Percentiles rank a stretch among this genome's conserved stretches.
These are phyloP conservation scores for Hypoxylon rubiginosum DNA, from an alignment of 2,329 filamentous ascomycete species.

Conservation along the genomic window DNA sequence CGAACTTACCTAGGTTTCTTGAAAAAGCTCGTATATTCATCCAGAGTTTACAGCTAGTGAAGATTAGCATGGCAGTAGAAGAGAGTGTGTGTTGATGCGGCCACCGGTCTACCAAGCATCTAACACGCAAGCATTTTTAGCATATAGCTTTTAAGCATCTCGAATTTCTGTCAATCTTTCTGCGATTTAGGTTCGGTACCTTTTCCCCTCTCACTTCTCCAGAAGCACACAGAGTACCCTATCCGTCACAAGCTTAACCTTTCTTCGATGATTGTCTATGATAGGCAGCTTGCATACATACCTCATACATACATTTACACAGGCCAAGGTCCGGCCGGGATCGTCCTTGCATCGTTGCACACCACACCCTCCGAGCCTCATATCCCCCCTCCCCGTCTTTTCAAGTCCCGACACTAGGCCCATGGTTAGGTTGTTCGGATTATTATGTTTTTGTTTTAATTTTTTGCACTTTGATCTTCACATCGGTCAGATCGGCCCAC, in stretches of 20 bases:
- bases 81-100: constrained; percentile 19
- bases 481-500: constrained; percentile 34
- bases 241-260: constrained; percentile 30
- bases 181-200: constrained; percentile 16
- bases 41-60: constrained; percentile 24
- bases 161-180: constrained; percentile 5
- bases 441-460: too few relatives aligned
- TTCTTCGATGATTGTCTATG: constrained; percentile 5
- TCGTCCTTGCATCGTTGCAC: constrained; percentile 24
- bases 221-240: constrained; percentile 21
- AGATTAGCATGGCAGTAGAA: not conserved
- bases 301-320: constrained; percentile 2
- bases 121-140: not conserved
- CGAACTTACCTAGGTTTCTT: constrained; percentile 26
- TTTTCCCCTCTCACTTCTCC: not conserved
- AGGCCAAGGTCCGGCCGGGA: constrained; percentile 28
- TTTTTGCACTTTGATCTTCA: not conserved
- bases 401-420: constrained; percentile 37
- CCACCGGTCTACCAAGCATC: constrained; percentile 21
- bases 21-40: constrained; percentile 17
- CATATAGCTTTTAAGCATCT: not conserved
- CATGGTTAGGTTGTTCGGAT: not conserved
- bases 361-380: constrained; percentile 32
- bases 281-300: constrained; percentile 16
- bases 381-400: constrained; percentile 15